Base-by-base conservation (phyloP, 805 yeast genomes). In the Clavispora santaluciae region DNA sequence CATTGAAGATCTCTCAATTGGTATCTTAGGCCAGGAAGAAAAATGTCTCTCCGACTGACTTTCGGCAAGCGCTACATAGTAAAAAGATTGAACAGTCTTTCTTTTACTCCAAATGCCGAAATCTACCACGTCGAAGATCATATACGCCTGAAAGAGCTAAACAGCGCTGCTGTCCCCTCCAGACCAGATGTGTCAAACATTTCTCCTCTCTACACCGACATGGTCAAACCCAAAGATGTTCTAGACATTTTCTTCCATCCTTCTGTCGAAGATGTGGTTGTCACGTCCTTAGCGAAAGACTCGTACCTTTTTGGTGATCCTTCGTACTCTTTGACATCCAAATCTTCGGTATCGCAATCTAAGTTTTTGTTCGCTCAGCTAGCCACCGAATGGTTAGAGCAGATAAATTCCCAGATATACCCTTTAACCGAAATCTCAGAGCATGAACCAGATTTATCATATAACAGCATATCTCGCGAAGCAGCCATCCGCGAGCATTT, bases 171-270 rank as follows among this genome's bases (percentile, higher is more conserved):
- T 3, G 61, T 68, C 5, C 73, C 72, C 1, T 36, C 51, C 23
- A 55, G 46, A 42, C 68, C 68, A 12, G 23, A 39, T 13, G 26
- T 46, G 4, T 35, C 41, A 6, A 57, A 51, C 42, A 12, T 44
- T 48, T 28, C 53, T 59, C 35, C 55, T 46, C 39, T 48, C 9
- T 48, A 36, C 35, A 33, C 30, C 16, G 61, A 66, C 23, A 63
- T 69, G 33, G 45, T 55, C 12, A 54, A 57, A 30, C 73, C 74
- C 0, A 59, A 61, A 21, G 55, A 55, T 33, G 53, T 62, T 3
- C 57, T 63, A n/a, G 72, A 67, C 41, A 40, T 65, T 12, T 45
- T 64, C n/a, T 50, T 61, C 5, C 52, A 49, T 9, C 63, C 66
- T 0, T 44, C 44, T 6, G 46, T 53, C 25, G 63, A 57, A 34